Percentiles rank a stretch among this genome's conserved stretches.
Evolutionary conservation across 306 rosid species (phyloP).

Genomic region (Prunus padus): DNA sequence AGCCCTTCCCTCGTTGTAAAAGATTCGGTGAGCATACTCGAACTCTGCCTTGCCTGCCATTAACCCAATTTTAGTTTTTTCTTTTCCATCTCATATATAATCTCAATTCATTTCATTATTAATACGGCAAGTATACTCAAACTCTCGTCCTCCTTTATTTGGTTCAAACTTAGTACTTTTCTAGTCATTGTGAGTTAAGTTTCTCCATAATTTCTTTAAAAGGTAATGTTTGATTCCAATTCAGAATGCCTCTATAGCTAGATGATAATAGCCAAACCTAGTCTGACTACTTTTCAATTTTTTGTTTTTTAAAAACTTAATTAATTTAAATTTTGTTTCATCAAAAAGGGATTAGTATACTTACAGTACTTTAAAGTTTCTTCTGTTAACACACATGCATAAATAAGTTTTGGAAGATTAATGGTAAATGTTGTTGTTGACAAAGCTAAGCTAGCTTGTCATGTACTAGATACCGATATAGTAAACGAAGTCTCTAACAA

Average conservation of each 20-base stretch:
- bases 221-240: background rate
- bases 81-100: background rate
- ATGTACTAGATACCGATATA: background rate
- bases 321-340: too few species aligned
- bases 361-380: background rate
- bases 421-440: background rate
- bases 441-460: slow-evolving; percentile 1
- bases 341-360: too few species aligned
- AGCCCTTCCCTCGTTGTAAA: slow-evolving; percentile 75
- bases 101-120: background rate
- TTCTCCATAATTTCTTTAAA: background rate
- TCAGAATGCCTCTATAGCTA: background rate
- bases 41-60: too few species aligned
- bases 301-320: too few species aligned
- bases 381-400: background rate
- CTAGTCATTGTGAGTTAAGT: background rate
- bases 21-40: slow-evolving; percentile 58
- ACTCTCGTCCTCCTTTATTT: background rate
- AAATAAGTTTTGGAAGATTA: background rate
- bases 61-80: background rate
- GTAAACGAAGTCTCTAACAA: background rate
- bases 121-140: background rate
- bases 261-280: too few species aligned
- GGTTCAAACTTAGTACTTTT: background rate
- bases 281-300: too few species aligned